A percentile compares a stretch with the other conserved stretches of the same genome.
These are phyloP conservation scores for Clavispora carvajalis DNA, from an alignment of 805 yeast genomes.

Conservation along the genomic window DNA sequence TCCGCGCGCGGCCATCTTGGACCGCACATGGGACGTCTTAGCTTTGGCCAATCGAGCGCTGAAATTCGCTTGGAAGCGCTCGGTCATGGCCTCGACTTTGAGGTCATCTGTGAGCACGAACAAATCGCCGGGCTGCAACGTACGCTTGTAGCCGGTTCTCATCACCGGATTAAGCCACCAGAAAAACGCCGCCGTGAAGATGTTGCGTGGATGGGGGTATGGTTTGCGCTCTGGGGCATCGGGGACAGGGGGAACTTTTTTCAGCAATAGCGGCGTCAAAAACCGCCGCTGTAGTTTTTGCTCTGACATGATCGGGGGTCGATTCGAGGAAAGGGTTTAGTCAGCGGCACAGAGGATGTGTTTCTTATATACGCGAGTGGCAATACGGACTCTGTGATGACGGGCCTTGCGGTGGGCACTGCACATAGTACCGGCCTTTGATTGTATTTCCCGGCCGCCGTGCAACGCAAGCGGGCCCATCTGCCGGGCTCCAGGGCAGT, in stretches of 20 bases:
- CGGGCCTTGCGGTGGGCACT: too few relatives aligned
- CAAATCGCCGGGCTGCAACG: constrained; percentile 60
- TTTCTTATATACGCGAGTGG: too few relatives aligned
- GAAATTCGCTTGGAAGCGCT: constrained; percentile 18
- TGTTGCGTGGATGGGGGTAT: constrained; percentile 42
- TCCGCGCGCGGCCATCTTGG: constrained; percentile 24
- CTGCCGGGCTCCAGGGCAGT: too few relatives aligned
- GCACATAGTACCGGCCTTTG: too few relatives aligned
- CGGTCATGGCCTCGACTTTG: constrained; percentile 29
- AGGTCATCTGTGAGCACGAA: constrained; percentile 33
- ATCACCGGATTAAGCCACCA: constrained; percentile 68
- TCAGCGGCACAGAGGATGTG: too few relatives aligned
- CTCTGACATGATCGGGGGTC: too few relatives aligned
- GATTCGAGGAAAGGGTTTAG: too few relatives aligned
- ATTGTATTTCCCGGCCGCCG: too few relatives aligned
- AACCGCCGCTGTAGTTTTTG: constrained; percentile 26
- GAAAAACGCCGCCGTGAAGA: constrained; percentile 43
- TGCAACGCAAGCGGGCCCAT: too few relatives aligned
- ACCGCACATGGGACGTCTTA: constrained; percentile 14
- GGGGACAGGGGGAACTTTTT: constrained; percentile 47
- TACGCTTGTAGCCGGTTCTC: constrained; percentile 65
- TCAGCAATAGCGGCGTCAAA: constrained; percentile 29
- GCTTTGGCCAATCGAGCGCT: constrained; percentile 7
- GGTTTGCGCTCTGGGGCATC: constrained; percentile 42
- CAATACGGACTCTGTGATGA: too few relatives aligned